Evolutionary conservation across 441 rosid species (phyloP).

Genomic region (Melastoma candidum): DNA sequence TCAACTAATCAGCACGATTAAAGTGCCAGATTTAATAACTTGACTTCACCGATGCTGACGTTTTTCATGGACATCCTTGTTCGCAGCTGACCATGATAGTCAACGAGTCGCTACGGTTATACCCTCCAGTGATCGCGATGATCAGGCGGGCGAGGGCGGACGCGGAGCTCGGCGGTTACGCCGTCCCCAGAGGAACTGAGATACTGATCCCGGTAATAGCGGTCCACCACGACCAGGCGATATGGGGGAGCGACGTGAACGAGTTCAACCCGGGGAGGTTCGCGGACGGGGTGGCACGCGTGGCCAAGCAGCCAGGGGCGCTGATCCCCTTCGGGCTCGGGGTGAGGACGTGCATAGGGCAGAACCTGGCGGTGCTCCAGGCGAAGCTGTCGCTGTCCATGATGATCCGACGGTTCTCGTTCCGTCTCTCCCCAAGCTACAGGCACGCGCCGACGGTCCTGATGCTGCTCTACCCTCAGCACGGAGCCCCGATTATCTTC

Average conservation of each 20-base stretch:
- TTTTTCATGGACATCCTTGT: neutral
- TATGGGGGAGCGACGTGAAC: constrained; percentile 81
- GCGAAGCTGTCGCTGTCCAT: constrained; percentile 67
- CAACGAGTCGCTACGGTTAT: constrained; percentile 72
- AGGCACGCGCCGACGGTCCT: constrained; percentile 91
- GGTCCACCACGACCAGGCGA: constrained; percentile 78
- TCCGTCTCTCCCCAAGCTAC: constrained; percentile 63
- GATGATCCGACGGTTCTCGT: constrained; percentile 68
- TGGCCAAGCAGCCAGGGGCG: constrained; percentile 58
- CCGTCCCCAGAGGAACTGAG: constrained; percentile 84
- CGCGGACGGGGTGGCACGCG: constrained; percentile 56
- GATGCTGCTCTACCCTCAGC: constrained; percentile 85
- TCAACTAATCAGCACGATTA: no score
- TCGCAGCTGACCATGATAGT: constrained; percentile 78
- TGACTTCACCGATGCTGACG: no score
- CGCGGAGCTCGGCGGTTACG: constrained; percentile 64
- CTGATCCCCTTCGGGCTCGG: constrained; percentile 92
- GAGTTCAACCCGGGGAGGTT: constrained; percentile 88
- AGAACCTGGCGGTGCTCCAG: constrained; percentile 76
- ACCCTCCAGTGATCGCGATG: constrained; percentile 83
- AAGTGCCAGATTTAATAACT: no score
- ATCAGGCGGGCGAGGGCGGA: constrained; percentile 68
- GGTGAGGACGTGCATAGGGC: constrained; percentile 76
- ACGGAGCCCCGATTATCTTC: constrained; percentile 85
- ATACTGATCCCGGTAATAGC: constrained; percentile 75